Conservation (phyloP, 208 protist genomes). For the Trypanosoma platydactyli region DNA sequence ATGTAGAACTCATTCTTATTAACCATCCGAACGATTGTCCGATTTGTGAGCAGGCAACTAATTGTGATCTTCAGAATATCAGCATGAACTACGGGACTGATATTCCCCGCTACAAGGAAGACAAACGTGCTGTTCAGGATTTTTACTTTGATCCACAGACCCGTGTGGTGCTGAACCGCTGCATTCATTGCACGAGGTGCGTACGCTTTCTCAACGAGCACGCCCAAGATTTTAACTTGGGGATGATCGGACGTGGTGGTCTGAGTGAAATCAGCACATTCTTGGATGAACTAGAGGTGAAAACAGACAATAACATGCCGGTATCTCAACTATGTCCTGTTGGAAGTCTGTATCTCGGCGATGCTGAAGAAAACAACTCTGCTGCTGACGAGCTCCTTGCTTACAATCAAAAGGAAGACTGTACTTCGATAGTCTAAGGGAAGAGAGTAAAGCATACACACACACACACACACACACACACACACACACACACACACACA, state of each 20-base stretch:
- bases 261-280: conserved; percentile 94
- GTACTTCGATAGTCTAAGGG: conserved; percentile 8
- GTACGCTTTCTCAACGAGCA: conserved; percentile 95
- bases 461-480: too few relatives aligned
- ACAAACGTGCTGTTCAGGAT: conserved; percentile 93
- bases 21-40: conserved; percentile 97
- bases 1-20: conserved; percentile 97
- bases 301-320: conserved; percentile 89
- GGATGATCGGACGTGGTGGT: conserved; percentile 94
- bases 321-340: conserved; percentile 89
- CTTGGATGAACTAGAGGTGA: conserved; percentile 88
- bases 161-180: conserved; percentile 95
- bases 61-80: conserved; percentile 97
- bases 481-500: too few relatives aligned
- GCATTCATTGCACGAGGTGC: conserved; percentile 97
- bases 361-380: conserved; percentile 85
- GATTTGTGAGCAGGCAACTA: conserved; percentile 97
- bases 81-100: conserved; percentile 91
- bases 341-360: conserved; percentile 73
- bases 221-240: conserved; percentile 93
- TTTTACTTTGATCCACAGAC: conserved; percentile 96
- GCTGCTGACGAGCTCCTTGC: conserved; percentile 60
- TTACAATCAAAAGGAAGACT: conserved; percentile 21
- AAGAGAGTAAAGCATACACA: too few relatives aligned
- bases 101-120: conserved; percentile 87